Evolutionary conservation across 345 rosid genomes (phyloP), one percentile per base, ranked within the genome.

Genomic region (Camelina laxa): DNA sequence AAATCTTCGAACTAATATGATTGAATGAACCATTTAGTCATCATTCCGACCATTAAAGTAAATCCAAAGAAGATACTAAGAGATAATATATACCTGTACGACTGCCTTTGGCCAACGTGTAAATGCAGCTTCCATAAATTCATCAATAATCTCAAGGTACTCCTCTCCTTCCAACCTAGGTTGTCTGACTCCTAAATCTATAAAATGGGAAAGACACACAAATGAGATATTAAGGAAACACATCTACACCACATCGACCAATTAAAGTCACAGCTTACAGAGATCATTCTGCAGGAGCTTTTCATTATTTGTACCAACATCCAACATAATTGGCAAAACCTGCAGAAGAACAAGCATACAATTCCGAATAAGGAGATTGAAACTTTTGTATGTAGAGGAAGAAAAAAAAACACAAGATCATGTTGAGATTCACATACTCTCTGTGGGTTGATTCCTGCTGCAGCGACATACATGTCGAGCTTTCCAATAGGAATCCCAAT

Each of bases 101-200:
- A 95, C 84, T 54, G 99, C 96, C 84, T 95, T 95, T 27, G 99
- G 99, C 99, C 99, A 95, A 54, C 99, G 96, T 22, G 85, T 81
- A 69, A 72, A 81, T 76, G 84, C 91, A 74, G 99, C 97, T 95
- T 95, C 97, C 92, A 95, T 87, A 77, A 95, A 92, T 80, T 95
- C 99, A 83, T 92, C 99, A 75, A 95, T 81, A 76, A 88, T 87
- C 69, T 83, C 82, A 64, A 95, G 83, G 60, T 95, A 95, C 73
- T 90, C 97, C 41, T 92, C 97, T 61, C 97, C 99, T 83, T 95
- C 99, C 79, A 92, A 73, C 85, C 99, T 83, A 75, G 93, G 97
- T 67, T 83, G 93, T 77, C 96, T 84, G 67, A 89, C 87, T 77
- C 99, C 99, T 70, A 95, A 81, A 81, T 95, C 97, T 95, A 86